Evolutionary conservation across 371 early-diverging fungal species (phyloP).

Genomic region (Phascolomyces articulosus): DNA sequence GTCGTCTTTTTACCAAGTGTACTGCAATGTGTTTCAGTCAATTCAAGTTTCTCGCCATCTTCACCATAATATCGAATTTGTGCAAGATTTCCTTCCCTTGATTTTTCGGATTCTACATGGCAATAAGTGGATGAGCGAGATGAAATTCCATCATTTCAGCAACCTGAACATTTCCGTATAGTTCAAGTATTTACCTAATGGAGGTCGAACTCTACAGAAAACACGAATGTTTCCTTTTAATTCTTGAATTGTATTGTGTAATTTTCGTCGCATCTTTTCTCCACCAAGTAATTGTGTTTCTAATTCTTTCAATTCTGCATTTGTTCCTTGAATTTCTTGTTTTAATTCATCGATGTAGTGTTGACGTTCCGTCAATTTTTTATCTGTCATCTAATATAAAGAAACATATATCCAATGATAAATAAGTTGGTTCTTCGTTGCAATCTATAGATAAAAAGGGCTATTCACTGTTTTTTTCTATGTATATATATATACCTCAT

Average conservation of each 20-base stretch:
- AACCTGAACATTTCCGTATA: too few relatives aligned
- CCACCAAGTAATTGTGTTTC: constrained; percentile 73
- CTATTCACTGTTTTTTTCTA: too few relatives aligned
- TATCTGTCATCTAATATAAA: constrained; percentile 40
- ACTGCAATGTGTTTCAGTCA: constrained; percentile 42
- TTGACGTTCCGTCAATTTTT: constrained; percentile 44
- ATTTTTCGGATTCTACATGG: constrained; percentile 23
- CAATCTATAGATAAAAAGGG: too few relatives aligned
- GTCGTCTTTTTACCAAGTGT: constrained; percentile 41
- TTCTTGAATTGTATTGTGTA: constrained; percentile 95
- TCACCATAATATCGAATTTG: constrained; percentile 47
- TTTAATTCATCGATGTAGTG: constrained; percentile 48
- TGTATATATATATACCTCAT: constrained; percentile 48
- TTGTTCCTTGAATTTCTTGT: constrained; percentile 24
- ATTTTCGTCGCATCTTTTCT: constrained; percentile 76
- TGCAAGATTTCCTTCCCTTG: constrained; percentile 19
- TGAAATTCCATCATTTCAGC: too few relatives aligned
- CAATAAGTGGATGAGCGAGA: too few relatives aligned
- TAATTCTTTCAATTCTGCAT: constrained; percentile 36
- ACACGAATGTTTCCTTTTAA: constrained; percentile 98
- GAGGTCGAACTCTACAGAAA: constrained; percentile 95
- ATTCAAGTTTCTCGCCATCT: constrained; percentile 56
- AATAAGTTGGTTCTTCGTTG: too few relatives aligned
- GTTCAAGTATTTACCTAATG: constrained; percentile 30
- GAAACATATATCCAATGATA: too few relatives aligned